A percentile compares a stretch with the other conserved stretches of the same genome.
phyloP scores from a whole-genome alignment of 176 grass and related monocot genomes.

The Dendrocalamus sinicus region DNA sequence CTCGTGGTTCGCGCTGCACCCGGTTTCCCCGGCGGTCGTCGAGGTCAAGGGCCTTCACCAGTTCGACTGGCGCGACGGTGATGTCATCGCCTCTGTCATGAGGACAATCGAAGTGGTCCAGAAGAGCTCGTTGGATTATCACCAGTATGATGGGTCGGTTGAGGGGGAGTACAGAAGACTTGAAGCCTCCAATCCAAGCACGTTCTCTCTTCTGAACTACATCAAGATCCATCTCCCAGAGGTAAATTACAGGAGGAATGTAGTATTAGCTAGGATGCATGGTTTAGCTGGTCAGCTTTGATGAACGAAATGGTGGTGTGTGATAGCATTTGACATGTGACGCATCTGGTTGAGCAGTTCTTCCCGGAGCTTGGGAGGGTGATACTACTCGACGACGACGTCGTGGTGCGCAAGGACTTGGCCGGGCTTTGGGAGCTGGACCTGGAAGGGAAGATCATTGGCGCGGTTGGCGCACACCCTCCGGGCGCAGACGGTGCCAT shows the following conservation, averaged over 20 bases:
- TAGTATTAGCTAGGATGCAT: background rate
- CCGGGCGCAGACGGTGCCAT: slow-evolving; percentile 29
- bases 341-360: slow-evolving; percentile 54
- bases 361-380: slow-evolving; percentile 78
- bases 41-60: slow-evolving; percentile 94
- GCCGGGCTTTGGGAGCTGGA: slow-evolving; percentile 68
- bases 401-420: slow-evolving; percentile 80
- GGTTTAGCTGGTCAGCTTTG: background rate
- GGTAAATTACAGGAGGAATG: slow-evolving; percentile 47
- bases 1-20: slow-evolving; percentile 90
- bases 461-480: slow-evolving; percentile 53
- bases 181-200: slow-evolving; percentile 69
- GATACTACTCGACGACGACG: slow-evolving; percentile 89
- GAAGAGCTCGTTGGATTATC: slow-evolving; percentile 49
- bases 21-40: slow-evolving; percentile 58
- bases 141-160: slow-evolving; percentile 14
- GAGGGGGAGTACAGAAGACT: slow-evolving; percentile 58
- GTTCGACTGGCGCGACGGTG: slow-evolving; percentile 67
- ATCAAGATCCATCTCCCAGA: slow-evolving; percentile 92
- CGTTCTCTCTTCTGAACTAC: slow-evolving; percentile 82
- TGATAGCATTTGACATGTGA: background rate
- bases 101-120: slow-evolving; percentile 74
- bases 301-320: background rate
- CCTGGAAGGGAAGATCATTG: slow-evolving; percentile 70
- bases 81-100: slow-evolving; percentile 60